Evolutionary conservation across 345 rosid genomes (phyloP).

Genomic region (Aegle marmelos): DNA sequence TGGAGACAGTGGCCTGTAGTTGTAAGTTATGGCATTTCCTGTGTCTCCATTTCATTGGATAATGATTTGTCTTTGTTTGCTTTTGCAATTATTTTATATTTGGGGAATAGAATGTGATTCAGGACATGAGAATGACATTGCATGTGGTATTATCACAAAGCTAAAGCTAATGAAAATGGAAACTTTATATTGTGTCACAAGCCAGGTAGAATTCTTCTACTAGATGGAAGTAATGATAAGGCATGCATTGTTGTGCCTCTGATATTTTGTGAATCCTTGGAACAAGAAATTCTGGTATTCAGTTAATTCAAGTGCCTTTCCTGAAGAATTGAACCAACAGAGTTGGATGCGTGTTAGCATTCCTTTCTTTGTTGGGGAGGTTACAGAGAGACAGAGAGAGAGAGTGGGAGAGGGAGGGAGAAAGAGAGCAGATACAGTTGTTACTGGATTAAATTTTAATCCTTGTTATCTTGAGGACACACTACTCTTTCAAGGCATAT

Average conservation of each 20-base stretch:
- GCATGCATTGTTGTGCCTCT: neutral
- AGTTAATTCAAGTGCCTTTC: neutral
- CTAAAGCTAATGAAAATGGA: neutral
- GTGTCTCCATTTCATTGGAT: neutral
- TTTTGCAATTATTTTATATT: neutral
- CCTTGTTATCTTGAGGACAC: neutral
- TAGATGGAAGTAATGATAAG: neutral
- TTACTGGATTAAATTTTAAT: neutral
- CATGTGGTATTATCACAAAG: neutral
- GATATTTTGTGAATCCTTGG: no score
- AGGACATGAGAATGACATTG: neutral
- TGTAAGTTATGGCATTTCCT: neutral
- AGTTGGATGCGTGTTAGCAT: neutral
- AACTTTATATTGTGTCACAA: neutral
- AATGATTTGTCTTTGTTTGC: neutral
- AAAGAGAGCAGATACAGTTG: neutral
- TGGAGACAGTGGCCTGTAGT: neutral
- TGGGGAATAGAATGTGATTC: neutral
- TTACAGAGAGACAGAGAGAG: no score
- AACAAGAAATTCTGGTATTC: neutral
- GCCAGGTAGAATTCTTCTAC: neutral
- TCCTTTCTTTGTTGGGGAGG: no score
- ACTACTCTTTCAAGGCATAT: neutral
- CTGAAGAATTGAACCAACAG: neutral
- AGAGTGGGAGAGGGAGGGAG: no score